Evolutionary conservation across 2,329 filamentous ascomycete genomes (phyloP).

Genomic region (Nothophoma quercina): DNA sequence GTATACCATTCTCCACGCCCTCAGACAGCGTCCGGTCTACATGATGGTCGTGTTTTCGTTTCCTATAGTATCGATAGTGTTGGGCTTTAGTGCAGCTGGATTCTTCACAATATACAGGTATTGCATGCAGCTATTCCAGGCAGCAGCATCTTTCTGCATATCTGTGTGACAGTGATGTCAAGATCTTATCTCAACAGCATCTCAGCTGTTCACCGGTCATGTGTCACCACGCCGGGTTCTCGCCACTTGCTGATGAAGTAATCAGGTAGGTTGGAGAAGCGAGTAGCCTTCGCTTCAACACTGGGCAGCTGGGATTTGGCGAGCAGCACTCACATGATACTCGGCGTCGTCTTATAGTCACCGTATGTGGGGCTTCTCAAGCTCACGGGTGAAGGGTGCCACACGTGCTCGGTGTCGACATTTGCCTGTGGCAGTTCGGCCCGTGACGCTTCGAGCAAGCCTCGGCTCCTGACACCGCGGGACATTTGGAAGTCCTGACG

Average conservation of each 20-base stretch:
- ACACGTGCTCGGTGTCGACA: conserved; percentile 13
- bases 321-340: neutral
- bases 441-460: conserved; percentile 20
- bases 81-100: neutral
- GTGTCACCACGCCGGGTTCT: conserved; percentile 12
- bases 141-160: neutral
- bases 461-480: conserved; percentile 28
- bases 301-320: neutral
- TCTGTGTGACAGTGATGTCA: conserved; percentile 7
- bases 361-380: neutral
- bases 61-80: neutral
- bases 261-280: neutral
- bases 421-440: conserved; percentile 19
- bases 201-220: conserved; percentile 28
- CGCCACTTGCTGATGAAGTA: conserved; percentile 5
- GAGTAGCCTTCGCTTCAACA: neutral
- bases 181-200: conserved; percentile 14
- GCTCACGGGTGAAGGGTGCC: neutral
- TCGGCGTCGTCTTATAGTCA: neutral
- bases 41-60: neutral
- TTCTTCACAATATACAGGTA: conserved; percentile 7
- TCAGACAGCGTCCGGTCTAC: neutral
- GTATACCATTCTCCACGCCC: conserved; percentile 16
- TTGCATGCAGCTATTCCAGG: neutral
- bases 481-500: conserved; percentile 3